Evolutionary conservation across 2,329 filamentous ascomycete species (phyloP).

Genomic region (Diplodia scrobiculata): DNA sequence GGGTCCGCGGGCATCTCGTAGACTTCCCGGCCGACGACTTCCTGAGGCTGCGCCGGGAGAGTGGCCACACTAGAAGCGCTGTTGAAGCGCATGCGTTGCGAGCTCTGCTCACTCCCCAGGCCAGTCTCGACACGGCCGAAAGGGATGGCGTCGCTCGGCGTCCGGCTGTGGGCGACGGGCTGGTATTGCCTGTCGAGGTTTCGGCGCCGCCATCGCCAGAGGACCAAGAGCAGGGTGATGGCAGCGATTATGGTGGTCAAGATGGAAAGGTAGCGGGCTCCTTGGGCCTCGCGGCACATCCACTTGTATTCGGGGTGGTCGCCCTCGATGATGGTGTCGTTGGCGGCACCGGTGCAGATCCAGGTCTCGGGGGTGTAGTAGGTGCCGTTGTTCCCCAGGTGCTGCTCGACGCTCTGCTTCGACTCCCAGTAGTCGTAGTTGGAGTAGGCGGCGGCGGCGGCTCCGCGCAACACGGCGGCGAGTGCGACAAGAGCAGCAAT

Average conservation of each 20-base stretch:
- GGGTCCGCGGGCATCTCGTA: slow-evolving; percentile 15
- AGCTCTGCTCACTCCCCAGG: neutral
- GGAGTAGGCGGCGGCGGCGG: neutral
- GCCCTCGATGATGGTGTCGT: neutral
- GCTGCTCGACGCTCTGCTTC: slow-evolving; percentile 12
- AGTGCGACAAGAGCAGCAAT: slow-evolving; percentile 7
- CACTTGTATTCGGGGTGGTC: slow-evolving; percentile 9
- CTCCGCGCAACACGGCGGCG: slow-evolving; percentile 9
- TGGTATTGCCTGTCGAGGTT: slow-evolving; percentile 17
- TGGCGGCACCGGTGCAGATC: slow-evolving; percentile 5
- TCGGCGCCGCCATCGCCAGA: slow-evolving; percentile 16
- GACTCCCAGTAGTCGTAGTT: slow-evolving; percentile 17
- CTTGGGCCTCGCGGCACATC: slow-evolving; percentile 18
- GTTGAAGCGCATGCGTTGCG: neutral
- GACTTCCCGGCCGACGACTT: slow-evolving; percentile 6
- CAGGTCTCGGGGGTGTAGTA: slow-evolving; percentile 16
- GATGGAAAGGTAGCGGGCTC: slow-evolving; percentile 13
- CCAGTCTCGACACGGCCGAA: neutral
- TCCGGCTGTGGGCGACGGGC: neutral
- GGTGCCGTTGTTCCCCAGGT: neutral
- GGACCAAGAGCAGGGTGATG: slow-evolving; percentile 1
- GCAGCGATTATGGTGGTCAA: slow-evolving; percentile 1
- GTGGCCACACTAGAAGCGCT: neutral
- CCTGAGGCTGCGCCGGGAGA: neutral
- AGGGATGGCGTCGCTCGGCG: neutral